Percentiles rank a stretch among this genome's conserved stretches.
These are phyloP conservation scores for Nigrospora osmanthi DNA, from an alignment of 2,329 filamentous ascomycete genomes.

Conservation along the genomic window DNA sequence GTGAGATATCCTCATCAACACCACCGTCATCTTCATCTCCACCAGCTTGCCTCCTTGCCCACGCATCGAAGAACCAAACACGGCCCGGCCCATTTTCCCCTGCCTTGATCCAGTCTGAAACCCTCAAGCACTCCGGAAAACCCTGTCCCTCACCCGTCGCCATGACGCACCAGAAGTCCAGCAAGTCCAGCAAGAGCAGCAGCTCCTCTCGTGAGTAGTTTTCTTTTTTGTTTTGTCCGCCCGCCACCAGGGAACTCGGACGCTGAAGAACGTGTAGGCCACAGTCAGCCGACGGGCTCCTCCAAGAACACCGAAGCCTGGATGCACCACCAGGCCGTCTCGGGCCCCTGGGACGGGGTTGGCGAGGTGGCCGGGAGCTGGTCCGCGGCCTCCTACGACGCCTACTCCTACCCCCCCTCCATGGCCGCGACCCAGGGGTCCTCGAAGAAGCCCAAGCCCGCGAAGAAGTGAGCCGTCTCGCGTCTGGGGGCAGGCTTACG, in stretches of 20 bases:
- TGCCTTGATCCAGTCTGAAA: no score
- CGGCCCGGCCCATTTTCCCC: no score
- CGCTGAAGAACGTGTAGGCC: not conserved
- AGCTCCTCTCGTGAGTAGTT: not conserved
- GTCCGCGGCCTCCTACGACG: not conserved
- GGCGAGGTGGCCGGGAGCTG: not conserved
- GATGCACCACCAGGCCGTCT: slow-evolving; percentile 3
- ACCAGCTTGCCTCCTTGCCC: no score
- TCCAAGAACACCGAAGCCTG: slow-evolving; percentile 3
- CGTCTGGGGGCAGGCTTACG: no score
- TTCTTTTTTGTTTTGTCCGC: no score
- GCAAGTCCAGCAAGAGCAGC: not conserved
- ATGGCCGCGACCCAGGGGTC: slow-evolving; percentile 7
- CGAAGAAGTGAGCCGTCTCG: no score
- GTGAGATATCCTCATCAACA: no score
- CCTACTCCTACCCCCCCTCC: not conserved
- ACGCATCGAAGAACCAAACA: no score
- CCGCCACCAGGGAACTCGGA: not conserved
- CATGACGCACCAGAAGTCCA: no score
- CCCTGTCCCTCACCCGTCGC: no score
- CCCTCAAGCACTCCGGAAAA: no score
- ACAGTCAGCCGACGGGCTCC: not conserved
- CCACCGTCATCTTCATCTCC: no score
- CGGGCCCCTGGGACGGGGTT: slow-evolving; percentile 9
- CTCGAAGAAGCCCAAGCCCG: slow-evolving; percentile 2